Base-by-base conservation (phyloP, 805 yeast species). In the Sporopachydermia lactativora region DNA sequence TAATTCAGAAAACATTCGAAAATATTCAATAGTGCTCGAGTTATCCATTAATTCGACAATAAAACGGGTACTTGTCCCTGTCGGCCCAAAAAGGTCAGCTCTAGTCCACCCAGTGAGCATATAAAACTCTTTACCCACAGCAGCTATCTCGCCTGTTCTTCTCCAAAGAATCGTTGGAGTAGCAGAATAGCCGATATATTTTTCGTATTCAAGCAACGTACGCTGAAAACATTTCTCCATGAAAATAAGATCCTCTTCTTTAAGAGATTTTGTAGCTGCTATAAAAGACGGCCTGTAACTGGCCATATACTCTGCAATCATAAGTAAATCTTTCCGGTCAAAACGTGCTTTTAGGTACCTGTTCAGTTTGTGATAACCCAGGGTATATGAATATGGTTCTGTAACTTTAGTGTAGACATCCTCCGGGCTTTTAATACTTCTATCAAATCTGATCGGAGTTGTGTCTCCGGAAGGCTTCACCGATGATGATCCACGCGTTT, bases 81-180 rank as follows among this genome's bases (percentile, higher is more conserved):
- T 64, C 2, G 81, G 52, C 13, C 31, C 31, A 24, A 24, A n/a
- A 5, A 81, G 58, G 36, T 77, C 75, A 43, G 70, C 66, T 46
- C 70, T 62, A 6, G 73, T 66, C 55, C 77, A 74, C 1, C 84
- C 82, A 4, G 88, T 71, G 46, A 83, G 60, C 3, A 77, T 71
- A 19, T 81, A 71, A 51, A 83, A 73, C 50, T 82, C 92, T 46
- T 77, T 75, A 3, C 86, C 79, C 5, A 81, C 73, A 5, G 82
- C 82, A 6, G 81, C 86, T 35, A 84, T 76, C 53, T 83, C 94
- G 5, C 94, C 94, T 0, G 94, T 80, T 35, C 94, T 62, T 50
- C 94, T 65, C 94, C 94, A 83, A 47, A 82, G 77, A 14, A 81
- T 75, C 2, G 89, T 78, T 1, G 94, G 94, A 1, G 83, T 73